A percentile compares a stretch with the other conserved stretches of the same genome.
Conservation (phyloP, 2,329 filamentous ascomycete genomes). For the Botrytis aclada region DNA sequence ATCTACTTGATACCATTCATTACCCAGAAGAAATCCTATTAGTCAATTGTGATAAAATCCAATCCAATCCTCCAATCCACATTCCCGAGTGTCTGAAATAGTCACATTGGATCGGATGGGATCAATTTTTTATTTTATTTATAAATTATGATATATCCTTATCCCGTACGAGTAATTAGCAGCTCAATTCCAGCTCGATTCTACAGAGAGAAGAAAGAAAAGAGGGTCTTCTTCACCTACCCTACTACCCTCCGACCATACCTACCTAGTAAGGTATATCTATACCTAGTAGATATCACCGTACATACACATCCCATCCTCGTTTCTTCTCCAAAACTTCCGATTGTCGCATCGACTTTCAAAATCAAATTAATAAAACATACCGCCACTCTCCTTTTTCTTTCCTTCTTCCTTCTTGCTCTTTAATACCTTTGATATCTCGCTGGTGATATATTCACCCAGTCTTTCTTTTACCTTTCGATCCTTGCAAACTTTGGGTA, state of each 20-base stretch:
- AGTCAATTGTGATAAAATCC: neutral
- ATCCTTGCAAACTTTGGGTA: neutral
- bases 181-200: too few species aligned
- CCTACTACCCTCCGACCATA: neutral
- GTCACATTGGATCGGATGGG: neutral
- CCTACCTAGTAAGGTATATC: neutral
- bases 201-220: neutral
- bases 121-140: neutral
- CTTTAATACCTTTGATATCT: neutral
- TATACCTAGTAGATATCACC: neutral
- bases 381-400: conserved; percentile 9
- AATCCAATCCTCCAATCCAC: neutral
- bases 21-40: neutral
- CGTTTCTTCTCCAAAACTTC: neutral
- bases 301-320: neutral
- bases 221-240: neutral
- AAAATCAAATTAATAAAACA: neutral
- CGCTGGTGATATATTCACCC: neutral
- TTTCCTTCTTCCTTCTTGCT: neutral
- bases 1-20: neutral
- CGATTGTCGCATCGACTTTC: neutral
- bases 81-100: neutral
- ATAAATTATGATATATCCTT: too few species aligned
- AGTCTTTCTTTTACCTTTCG: neutral
- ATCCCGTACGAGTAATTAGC: too few species aligned